Conservation (phyloP, 176 grass and related monocot genomes). For the Paspalum notatum region DNA sequence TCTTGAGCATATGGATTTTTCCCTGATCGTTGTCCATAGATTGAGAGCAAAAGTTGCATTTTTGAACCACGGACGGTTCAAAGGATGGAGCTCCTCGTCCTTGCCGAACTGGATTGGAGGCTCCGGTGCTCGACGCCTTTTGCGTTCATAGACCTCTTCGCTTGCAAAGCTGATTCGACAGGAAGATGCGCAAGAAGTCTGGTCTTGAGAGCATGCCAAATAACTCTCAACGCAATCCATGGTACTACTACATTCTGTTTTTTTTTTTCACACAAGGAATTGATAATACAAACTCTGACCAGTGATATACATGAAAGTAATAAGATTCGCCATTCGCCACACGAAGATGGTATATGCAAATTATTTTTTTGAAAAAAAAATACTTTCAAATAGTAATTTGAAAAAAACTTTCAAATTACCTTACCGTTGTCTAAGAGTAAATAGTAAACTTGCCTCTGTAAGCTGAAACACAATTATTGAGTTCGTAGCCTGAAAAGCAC, state of each 20-base stretch:
- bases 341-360: too few relatives aligned
- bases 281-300: too few relatives aligned
- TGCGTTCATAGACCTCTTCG: slow-evolving; percentile 59
- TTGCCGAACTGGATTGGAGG: slow-evolving; percentile 61
- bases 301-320: too few relatives aligned
- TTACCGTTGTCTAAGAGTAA: too few relatives aligned
- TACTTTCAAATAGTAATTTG: too few relatives aligned
- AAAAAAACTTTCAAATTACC: not conserved
- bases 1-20: not conserved
- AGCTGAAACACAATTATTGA: not conserved
- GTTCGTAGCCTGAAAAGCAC: too few relatives aligned
- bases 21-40: slow-evolving; percentile 24
- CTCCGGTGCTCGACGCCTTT: slow-evolving; percentile 58
- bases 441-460: not conserved
- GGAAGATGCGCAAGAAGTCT: slow-evolving; percentile 50
- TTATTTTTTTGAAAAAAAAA: not conserved
- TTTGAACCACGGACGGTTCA: slow-evolving; percentile 60
- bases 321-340: too few relatives aligned
- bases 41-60: slow-evolving; percentile 45
- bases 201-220: slow-evolving; percentile 42
- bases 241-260: slow-evolving; percentile 28
- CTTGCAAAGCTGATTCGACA: slow-evolving; percentile 46
- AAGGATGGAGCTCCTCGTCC: slow-evolving; percentile 73
- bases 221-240: slow-evolving; percentile 48
- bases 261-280: too few relatives aligned